Evolutionary conservation across 352 stramenopile genomes (phyloP).

Genomic region (Elongisporangium undulatum): DNA sequence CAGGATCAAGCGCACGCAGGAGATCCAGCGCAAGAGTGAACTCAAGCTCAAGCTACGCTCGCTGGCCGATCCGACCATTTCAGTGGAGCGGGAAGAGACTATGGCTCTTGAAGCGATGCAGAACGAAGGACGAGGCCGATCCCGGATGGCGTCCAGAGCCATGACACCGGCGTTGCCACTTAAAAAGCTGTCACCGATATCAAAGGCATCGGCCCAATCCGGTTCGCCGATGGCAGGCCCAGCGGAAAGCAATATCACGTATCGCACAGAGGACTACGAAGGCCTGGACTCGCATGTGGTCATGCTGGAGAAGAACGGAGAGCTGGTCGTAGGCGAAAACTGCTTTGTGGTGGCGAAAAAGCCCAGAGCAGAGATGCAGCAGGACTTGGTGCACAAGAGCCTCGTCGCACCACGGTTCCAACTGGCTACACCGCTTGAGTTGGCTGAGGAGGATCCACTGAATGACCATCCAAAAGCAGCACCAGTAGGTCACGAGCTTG

Average conservation of each 20-base stretch:
- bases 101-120: conserved; percentile 1
- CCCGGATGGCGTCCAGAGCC: not conserved
- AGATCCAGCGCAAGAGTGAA: conserved; percentile 31
- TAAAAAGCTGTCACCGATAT: not conserved
- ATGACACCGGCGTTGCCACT: not conserved
- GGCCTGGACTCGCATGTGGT: conserved; percentile 41
- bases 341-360: conserved; percentile 44
- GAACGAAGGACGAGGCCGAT: not conserved
- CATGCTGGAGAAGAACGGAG: conserved; percentile 26
- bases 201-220: not conserved
- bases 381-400: conserved; percentile 28
- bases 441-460: not conserved
- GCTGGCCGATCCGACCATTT: conserved; percentile 40
- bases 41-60: conserved; percentile 45
- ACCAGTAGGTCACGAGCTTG: conserved; percentile 1
- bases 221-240: too few species aligned
- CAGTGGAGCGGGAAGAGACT: conserved; percentile 38
- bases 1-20: conserved; percentile 19
- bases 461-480: conserved; percentile 1
- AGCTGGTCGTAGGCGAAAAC: conserved; percentile 50
- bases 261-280: conserved; percentile 51
- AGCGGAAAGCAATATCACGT: conserved; percentile 18
- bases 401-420: conserved; percentile 35
- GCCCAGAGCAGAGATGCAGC: conserved; percentile 27
- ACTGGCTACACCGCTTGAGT: conserved; percentile 7